Evolutionary conservation across 2,329 filamentous ascomycete species (phyloP).

Genomic region (Sordariomycetes sp.): DNA sequence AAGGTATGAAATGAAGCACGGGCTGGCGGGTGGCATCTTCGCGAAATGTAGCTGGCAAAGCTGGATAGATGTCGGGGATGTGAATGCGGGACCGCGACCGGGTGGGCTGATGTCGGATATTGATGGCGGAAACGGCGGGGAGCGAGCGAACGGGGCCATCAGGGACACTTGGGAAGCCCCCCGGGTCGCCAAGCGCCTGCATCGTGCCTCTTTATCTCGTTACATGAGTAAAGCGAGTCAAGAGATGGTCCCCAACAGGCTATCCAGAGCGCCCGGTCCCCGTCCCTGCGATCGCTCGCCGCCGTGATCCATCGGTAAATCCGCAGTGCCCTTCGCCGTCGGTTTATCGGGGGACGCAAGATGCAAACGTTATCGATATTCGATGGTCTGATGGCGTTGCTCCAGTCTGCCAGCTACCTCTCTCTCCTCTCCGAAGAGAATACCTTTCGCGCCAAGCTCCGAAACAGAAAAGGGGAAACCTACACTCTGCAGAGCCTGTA

Average conservation of each 20-base stretch:
- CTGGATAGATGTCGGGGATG: not conserved
- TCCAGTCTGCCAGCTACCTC: not conserved
- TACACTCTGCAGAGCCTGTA: conserved; percentile 73
- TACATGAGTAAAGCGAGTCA: not conserved
- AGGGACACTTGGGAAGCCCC: too few relatives aligned
- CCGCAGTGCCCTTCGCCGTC: too few relatives aligned
- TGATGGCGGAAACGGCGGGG: too few relatives aligned
- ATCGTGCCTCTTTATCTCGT: not conserved
- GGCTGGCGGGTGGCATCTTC: not conserved
- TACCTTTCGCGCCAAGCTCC: not conserved
- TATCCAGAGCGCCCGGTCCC: not conserved
- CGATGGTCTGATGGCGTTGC: not conserved
- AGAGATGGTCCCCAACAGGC: not conserved
- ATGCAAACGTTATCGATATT: not conserved
- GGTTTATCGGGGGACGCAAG: too few relatives aligned
- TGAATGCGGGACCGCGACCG: too few relatives aligned
- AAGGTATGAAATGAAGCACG: not conserved
- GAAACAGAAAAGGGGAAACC: conserved; percentile 21
- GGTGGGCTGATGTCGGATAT: too few relatives aligned
- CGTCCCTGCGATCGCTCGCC: too few relatives aligned
- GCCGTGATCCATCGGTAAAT: too few relatives aligned
- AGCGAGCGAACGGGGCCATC: too few relatives aligned
- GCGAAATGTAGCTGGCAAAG: not conserved
- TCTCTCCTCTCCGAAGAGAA: not conserved
- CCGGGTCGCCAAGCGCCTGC: too few relatives aligned